A percentile compares a stretch with the other conserved stretches of the same genome.
Conservation (phyloP, 306 rosid genomes). For the Prunus mume region DNA sequence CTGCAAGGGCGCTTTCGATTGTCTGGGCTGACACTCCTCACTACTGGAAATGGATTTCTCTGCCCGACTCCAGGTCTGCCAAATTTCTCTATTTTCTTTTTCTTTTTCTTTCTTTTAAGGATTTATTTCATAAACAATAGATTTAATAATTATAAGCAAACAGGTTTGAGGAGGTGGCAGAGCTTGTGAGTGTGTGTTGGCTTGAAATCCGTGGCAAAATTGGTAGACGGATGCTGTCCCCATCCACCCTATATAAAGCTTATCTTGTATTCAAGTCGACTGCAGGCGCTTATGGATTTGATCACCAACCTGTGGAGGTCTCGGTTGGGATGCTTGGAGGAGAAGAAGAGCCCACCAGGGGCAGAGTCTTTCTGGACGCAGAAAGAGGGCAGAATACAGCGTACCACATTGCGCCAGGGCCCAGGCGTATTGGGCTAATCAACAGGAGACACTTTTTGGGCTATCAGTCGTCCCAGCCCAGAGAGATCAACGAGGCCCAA, state of each 20-base stretch:
- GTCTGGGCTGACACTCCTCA: constrained; percentile 62
- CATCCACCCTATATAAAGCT: constrained; percentile 47
- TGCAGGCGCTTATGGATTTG: constrained; percentile 38
- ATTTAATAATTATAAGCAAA: background rate
- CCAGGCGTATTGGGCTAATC: constrained; percentile 28
- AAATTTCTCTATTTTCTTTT: background rate
- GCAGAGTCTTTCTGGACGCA: constrained; percentile 37
- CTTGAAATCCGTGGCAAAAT: constrained; percentile 62
- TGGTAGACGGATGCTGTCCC: constrained; percentile 39
- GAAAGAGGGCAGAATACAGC: constrained; percentile 11
- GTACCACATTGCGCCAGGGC: constrained; percentile 37
- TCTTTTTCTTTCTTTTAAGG: background rate
- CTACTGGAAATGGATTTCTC: constrained; percentile 62
- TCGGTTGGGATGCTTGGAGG: constrained; percentile 44
- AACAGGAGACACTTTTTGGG: constrained; percentile 14
- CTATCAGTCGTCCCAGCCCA: background rate
- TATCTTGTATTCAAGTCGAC: constrained; percentile 56
- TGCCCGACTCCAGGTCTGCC: constrained; percentile 42
- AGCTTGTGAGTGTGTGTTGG: constrained; percentile 66
- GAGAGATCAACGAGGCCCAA: background rate
- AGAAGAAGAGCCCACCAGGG: constrained; percentile 8
- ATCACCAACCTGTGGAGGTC: constrained; percentile 47
- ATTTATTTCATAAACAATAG: background rate
- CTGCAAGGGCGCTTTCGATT: constrained; percentile 50
- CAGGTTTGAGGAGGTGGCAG: constrained; percentile 70